Percentiles rank a stretch among this genome's conserved stretches.
phyloP scores from a whole-genome alignment of 1,284 basidiomycete species.

The Pholiota adiposa region DNA sequence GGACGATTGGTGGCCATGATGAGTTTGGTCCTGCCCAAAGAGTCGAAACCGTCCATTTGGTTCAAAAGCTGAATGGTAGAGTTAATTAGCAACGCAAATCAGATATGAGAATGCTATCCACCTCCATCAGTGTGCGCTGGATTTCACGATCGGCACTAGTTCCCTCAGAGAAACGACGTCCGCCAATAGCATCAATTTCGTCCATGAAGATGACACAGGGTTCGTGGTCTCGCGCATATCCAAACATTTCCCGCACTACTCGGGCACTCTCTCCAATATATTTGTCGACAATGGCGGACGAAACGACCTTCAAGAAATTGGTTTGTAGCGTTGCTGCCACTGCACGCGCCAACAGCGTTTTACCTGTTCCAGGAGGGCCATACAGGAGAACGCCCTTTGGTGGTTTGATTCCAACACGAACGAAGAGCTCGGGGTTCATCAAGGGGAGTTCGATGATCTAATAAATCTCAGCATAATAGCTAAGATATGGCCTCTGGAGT shows the following conservation, averaged over 20 bases:
- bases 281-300: conserved; percentile 99
- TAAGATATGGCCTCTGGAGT: background rate
- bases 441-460: conserved; percentile 96
- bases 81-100: background rate
- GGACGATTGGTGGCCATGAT: conserved; percentile 99
- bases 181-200: conserved; percentile 98
- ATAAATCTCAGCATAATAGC: background rate
- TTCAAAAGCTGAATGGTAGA: conserved; percentile 78
- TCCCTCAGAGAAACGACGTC: conserved; percentile 96
- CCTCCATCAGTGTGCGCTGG: conserved; percentile 99
- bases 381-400: conserved; percentile 95
- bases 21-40: conserved; percentile 93
- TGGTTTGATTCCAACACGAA: conserved; percentile 94
- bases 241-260: conserved; percentile 98
- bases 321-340: conserved; percentile 96
- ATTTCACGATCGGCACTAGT: conserved; percentile 99
- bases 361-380: conserved; percentile 94
- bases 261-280: conserved; percentile 98
- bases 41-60: conserved; percentile 99
- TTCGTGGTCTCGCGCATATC: conserved; percentile 95
- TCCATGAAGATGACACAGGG: conserved; percentile 99
- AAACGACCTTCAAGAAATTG: conserved; percentile 98
- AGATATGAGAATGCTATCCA: conserved; percentile 30
- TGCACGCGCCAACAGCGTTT: conserved; percentile 94
- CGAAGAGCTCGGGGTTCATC: conserved; percentile 94